Evolutionary conservation across 192 early-diverging fungal species (phyloP), one percentile per base, ranked within the genome.

Genomic region (Coemansia sp.): DNA sequence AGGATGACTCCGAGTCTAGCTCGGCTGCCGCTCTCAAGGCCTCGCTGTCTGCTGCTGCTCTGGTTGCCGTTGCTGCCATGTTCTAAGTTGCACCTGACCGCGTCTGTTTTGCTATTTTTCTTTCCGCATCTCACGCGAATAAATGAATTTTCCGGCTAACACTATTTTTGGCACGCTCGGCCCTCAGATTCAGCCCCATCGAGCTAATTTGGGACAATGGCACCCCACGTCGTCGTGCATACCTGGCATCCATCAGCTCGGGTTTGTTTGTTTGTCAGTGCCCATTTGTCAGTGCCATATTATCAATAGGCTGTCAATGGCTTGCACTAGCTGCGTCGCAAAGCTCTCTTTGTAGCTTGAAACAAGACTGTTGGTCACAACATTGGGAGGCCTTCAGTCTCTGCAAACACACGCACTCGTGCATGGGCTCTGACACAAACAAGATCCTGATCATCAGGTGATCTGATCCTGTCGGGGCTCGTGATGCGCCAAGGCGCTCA

Each of bases 31-130:
- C 65, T 15, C 25, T 78, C 36, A 72, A 68, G 66, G 66, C 58
- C 20, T 71, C 66, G 38, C 55, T 73, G 21, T 58, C 67, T 36
- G 76, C 63, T 38, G 70, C 42, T 7, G 76, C 66, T 12, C 52
- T 65, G 6, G 69, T 65, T 50, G 74, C 74, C 44, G 74, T 61
- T 24, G 74, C 68, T 15, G 74, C 74, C 12, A 61, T 76, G 61
- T 76, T 76, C 74, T 76, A 58, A 42, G 49, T 4, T 4, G 40
- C 31, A 7, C 31, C 31, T 31, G 31, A 31, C 31, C 31, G 31
- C 6, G 31, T 31, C 31, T 31, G 31, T 31, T 42, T 42, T 42
- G 40, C 15, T 42, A 42, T 42, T n/a, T 60, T 18, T 18, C 20
- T 47, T 53, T 12, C 38, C 14, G 14, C 20, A 26, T 12, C 48